Conservation (phyloP, 2,329 filamentous ascomycete species). For the Diaporthe ampelina region DNA sequence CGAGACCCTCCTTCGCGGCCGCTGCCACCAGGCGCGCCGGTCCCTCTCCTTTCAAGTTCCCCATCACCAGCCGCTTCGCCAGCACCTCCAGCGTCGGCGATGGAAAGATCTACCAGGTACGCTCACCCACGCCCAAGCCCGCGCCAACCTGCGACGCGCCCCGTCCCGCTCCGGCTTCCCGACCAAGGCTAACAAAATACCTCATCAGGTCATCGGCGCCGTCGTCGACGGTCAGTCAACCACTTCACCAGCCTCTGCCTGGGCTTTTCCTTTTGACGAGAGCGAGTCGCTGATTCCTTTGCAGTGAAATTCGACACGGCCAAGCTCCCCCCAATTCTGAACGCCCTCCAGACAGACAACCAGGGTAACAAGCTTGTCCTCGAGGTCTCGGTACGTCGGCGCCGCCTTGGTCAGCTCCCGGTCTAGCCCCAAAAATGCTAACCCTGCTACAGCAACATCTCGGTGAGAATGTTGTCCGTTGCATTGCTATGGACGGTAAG, state of each 20-base stretch:
- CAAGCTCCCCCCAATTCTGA: conserved; percentile 96
- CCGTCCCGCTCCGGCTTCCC: conserved; percentile 15
- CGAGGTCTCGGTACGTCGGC: conserved; percentile 86
- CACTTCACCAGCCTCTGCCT: conserved; percentile 37
- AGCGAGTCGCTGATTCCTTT: conserved; percentile 44
- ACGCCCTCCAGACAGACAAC: conserved; percentile 93
- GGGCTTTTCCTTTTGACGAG: conserved; percentile 14
- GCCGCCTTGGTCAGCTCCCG: conserved; percentile 17
- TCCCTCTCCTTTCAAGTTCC: conserved; percentile 68
- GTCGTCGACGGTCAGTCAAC: conserved; percentile 91
- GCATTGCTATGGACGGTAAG: conserved; percentile 99
- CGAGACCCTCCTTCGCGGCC: conserved; percentile 70
- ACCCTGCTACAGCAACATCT: conserved; percentile 87
- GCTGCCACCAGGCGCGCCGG: conserved; percentile 69
- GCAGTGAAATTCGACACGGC: conserved; percentile 96
- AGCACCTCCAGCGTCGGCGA: conserved; percentile 70
- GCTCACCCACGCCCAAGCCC: conserved; percentile 43
- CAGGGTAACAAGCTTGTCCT: conserved; percentile 94
- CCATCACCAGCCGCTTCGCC: conserved; percentile 70
- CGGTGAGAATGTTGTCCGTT: conserved; percentile 98
- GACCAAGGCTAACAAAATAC: conserved; percentile 67
- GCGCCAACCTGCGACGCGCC: conserved; percentile 30
- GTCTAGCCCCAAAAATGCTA: conserved; percentile 46
- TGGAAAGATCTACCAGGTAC: conserved; percentile 79
- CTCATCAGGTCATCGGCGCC: conserved; percentile 94